These are phyloP conservation scores for Neurospora sp. DNA, from an alignment of 495 filamentous ascomycete genomes.

Conservation along the genomic window DNA sequence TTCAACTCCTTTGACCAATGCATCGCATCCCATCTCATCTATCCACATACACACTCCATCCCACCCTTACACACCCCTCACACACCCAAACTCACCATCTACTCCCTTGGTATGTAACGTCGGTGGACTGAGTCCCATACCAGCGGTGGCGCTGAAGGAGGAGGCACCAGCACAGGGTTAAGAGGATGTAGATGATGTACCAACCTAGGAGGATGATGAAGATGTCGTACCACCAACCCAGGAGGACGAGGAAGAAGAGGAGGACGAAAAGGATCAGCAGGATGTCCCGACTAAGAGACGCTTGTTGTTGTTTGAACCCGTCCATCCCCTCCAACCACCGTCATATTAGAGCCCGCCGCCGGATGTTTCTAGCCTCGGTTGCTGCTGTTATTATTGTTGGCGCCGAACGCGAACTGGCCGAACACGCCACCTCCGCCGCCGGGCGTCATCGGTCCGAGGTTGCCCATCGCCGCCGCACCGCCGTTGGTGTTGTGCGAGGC, in stretches of 20 bases:
- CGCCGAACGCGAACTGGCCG: conserved; percentile 42
- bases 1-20: neutral
- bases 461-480: conserved; percentile 11
- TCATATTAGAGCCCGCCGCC: neutral
- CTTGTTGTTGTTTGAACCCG: neutral
- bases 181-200: neutral
- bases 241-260: neutral
- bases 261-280: neutral
- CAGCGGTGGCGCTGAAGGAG: neutral
- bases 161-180: neutral
- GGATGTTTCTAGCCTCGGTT: neutral
- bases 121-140: neutral
- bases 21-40: neutral
- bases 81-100: neutral
- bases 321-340: neutral
- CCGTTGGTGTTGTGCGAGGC: conserved; percentile 40
- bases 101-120: neutral
- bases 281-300: neutral
- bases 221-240: neutral
- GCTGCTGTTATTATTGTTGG: conserved; percentile 5
- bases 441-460: conserved; percentile 57
- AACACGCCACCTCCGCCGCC: conserved; percentile 58
- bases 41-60: neutral
- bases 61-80: neutral
- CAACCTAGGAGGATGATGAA: neutral